phyloP scores from a whole-genome alignment of 2,329 filamentous ascomycete genomes.

The Paecilomyces fulvus region DNA sequence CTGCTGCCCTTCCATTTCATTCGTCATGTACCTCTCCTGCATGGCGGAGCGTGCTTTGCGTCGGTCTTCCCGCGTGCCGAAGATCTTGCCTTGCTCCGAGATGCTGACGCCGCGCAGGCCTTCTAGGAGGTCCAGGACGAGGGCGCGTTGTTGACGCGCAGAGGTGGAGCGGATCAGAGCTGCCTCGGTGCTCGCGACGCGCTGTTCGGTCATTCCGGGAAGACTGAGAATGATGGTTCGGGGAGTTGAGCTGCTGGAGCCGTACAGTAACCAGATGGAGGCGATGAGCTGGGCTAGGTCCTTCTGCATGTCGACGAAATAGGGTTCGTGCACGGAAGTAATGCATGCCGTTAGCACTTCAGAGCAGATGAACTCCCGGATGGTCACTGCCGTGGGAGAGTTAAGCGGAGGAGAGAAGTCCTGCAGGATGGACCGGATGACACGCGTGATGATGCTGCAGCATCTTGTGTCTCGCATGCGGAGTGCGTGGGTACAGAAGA shows the following conservation, averaged over 20 bases:
- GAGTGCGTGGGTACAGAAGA: constrained; percentile 87
- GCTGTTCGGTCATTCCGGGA: constrained; percentile 62
- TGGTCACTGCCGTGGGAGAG: constrained; percentile 50
- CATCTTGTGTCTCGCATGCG: constrained; percentile 84
- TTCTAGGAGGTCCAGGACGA: constrained; percentile 77
- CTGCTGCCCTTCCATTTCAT: constrained; percentile 35
- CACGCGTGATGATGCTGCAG: constrained; percentile 73
- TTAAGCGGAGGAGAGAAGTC: constrained; percentile 55
- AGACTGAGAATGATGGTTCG: constrained; percentile 68
- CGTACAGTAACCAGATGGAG: constrained; percentile 71
- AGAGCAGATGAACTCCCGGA: constrained; percentile 82
- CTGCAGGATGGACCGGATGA: constrained; percentile 77
- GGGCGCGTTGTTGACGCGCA: constrained; percentile 67
- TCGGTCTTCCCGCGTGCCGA: constrained; percentile 32
- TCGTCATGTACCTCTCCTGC: constrained; percentile 37
- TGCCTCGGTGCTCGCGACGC: constrained; percentile 57
- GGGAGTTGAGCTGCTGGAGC: constrained; percentile 60
- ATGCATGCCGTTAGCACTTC: constrained; percentile 87
- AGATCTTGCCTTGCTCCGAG: constrained; percentile 82
- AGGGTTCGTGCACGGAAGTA: constrained; percentile 83
- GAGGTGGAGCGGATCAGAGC: constrained; percentile 48
- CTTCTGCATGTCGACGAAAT: constrained; percentile 93
- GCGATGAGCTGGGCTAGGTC: constrained; percentile 85
- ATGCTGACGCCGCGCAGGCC: constrained; percentile 85
- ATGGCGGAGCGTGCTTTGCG: constrained; percentile 35